Evolutionary conservation across 305 asterid species (phyloP), one percentile per base, ranked within the genome.

Genomic region (Fraxinus velutina): DNA sequence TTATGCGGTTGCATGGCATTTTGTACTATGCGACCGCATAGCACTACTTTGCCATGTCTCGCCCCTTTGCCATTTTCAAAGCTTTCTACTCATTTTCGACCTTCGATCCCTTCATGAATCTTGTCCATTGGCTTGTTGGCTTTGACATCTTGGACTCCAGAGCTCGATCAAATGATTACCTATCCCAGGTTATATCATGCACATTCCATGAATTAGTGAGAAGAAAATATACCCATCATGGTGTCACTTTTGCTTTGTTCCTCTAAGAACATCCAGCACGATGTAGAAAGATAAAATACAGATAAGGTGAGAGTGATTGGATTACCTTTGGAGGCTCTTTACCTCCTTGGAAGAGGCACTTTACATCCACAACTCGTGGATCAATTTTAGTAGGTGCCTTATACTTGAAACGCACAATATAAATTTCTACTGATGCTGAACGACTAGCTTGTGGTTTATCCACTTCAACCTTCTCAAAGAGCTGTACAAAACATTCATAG

Each of bases 331-430:
- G 90, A 77, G 97, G 86, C 80, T 94, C 98, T 86, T 89, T 87
- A 79, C 96, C 98, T 83, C 94, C 93, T 86, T 88, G 91, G 80
- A 96, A 96, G 71, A 96, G 92, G 86, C 93, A 97, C 84, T 92
- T 94, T 4, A 92, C 85, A 90, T 96, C 98, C 66, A 96, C 93
- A 73, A 96, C 94, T 7, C 94, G 94, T 19, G 98, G 98, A 87
- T 96, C 98, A 74, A 96, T 96, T 97, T 96, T 96, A 0, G 96
- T 92, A 74, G 98, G 98, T 37, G 97, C 99, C 88, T 92, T 96
- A 30, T 96, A 96, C 80, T 89, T 96, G 8, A 92, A 84, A n/a
- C 96, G 96, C 5, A 93, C 5, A 37, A 94, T 81, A 88, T 93
- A 96, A 84, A 94, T 96, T 84, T 94, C 99, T 6, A 98, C 98